Evolutionary conservation across 805 yeast genomes (phyloP), one percentile per base, ranked within the genome.

Genomic region (Phaffomyces opuntiae): DNA sequence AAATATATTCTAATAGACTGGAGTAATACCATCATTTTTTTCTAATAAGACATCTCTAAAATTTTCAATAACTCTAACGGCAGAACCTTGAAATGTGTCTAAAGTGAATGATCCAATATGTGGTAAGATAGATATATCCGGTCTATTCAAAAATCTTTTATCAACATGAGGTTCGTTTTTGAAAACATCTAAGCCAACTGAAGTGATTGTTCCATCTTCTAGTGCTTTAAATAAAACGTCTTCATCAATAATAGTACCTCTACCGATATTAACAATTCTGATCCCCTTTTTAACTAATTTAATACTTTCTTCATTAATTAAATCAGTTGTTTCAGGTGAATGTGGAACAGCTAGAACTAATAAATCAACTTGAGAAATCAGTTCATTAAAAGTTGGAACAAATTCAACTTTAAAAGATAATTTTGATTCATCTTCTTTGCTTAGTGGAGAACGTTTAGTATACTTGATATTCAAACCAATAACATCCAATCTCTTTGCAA

Each of bases 101-200:
- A 64, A 58, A 0, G 88, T 82, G 6, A 83, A 74, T 21, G 87
- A 80, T 0, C 89, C 93, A 38, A 84, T 55, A 61, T 86, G 93
- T 3, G 95, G 95, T 3, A 53, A 44, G 16, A 54, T 43, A 0
- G 80, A 64, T n/a, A 84, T 85, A 59, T 84, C 88, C 52, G 75
- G 69, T 56, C 90, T 70, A 7, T 67, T 64, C 32, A 74, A 52
- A 36, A 81, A 70, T 32, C 70, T 75, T n/a, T 68, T 66, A 49
- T 75, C 72, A 21, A 81, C 73, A 0, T 55, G 43, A 7, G 87
- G 87, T 62, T 86, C 95, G 25, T 75, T 61, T 49, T 75, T 80
- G 61, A 67, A 83, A 6, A 86, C 95, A 55, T 86, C 95, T 33
- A 83, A 60, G 0, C 91, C 93, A 9, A 81, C 87, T 57, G 81